Percentiles rank a stretch among this genome's conserved stretches.
Conservation (phyloP, 2,329 filamentous ascomycete species). For the Epichloe hybrida region DNA sequence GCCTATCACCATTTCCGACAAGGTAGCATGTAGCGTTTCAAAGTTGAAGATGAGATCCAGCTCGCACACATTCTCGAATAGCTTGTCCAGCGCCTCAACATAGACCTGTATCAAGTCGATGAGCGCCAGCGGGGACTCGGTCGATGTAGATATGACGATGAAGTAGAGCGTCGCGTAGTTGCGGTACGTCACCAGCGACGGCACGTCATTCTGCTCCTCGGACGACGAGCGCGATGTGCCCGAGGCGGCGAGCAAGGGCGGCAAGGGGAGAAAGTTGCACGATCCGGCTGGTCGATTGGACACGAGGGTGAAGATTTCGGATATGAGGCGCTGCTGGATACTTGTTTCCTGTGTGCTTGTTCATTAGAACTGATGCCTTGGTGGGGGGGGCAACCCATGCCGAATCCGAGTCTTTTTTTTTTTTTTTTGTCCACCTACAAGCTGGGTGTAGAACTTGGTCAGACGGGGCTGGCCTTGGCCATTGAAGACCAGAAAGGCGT, state of each 20-base stretch:
- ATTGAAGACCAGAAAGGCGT: conserved; percentile 97
- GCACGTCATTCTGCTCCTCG: conserved; percentile 70
- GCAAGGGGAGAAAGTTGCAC: conserved; percentile 89
- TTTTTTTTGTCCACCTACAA: conserved; percentile 38
- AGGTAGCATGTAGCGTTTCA: conserved; percentile 81
- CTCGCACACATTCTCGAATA: conserved; percentile 98
- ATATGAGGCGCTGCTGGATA: conserved; percentile 91
- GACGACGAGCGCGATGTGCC: conserved; percentile 50
- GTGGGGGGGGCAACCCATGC: not conserved
- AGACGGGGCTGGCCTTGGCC: conserved; percentile 92
- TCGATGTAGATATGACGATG: conserved; percentile 93
- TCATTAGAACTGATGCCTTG: not conserved
- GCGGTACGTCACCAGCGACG: conserved; percentile 91
- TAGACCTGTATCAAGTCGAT: conserved; percentile 98
- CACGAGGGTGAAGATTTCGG: conserved; percentile 93
- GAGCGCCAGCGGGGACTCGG: conserved; percentile 86
- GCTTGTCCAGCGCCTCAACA: conserved; percentile 82
- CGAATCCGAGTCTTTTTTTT: not conserved
- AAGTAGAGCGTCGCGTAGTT: conserved; percentile 98
- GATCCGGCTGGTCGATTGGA: conserved; percentile 81
- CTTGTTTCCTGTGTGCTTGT: conserved; percentile 62
- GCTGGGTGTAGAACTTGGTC: conserved; percentile 97
- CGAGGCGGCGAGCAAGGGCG: conserved; percentile 49
- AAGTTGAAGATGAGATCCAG: conserved; percentile 98
- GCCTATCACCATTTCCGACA: conserved; percentile 90